Evolutionary conservation across 139 green algal genomes (phyloP).

Genomic region (Desmodesmus armatus): DNA sequence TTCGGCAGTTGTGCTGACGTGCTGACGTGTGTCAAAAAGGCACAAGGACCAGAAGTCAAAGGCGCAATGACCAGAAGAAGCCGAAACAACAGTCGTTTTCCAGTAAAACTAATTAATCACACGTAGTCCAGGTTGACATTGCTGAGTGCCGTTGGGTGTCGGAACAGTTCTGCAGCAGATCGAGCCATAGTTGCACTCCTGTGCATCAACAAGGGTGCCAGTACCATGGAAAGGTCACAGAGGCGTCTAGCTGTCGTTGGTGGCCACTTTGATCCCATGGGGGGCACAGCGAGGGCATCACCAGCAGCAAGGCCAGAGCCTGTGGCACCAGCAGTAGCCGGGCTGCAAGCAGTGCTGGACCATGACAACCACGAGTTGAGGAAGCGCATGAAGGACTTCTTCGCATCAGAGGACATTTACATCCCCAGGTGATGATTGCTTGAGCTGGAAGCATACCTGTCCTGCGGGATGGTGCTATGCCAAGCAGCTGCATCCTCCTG

Average conservation of each 20-base stretch:
- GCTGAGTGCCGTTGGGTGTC: too few species aligned
- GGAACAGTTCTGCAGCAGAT: too few species aligned
- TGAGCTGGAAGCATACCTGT: background rate
- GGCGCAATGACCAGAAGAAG: too few species aligned
- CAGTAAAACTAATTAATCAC: too few species aligned
- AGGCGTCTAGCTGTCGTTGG: constrained; percentile 1
- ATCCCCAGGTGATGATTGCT: constrained; percentile 60
- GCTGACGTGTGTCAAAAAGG: too few species aligned
- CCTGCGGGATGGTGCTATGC: background rate
- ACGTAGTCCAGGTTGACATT: too few species aligned
- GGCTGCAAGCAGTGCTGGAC: constrained; percentile 80
- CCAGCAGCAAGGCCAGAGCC: background rate
- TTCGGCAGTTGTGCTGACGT: too few species aligned
- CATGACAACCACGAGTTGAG: constrained; percentile 86
- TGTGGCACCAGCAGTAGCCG: background rate
- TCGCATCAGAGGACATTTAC: constrained; percentile 72
- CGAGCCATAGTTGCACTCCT: too few species aligned
- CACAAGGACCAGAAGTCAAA: too few species aligned
- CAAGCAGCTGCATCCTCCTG: constrained; percentile 1
- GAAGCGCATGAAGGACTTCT: constrained; percentile 82
- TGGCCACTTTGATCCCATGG: background rate
- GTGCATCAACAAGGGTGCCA: too few species aligned
- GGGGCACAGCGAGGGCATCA: background rate
- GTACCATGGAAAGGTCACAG: constrained; percentile 28
- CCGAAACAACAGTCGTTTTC: too few species aligned